These are phyloP conservation scores for Pistacia atlantica DNA, from an alignment of 345 rosid species.

Conservation along the genomic window DNA sequence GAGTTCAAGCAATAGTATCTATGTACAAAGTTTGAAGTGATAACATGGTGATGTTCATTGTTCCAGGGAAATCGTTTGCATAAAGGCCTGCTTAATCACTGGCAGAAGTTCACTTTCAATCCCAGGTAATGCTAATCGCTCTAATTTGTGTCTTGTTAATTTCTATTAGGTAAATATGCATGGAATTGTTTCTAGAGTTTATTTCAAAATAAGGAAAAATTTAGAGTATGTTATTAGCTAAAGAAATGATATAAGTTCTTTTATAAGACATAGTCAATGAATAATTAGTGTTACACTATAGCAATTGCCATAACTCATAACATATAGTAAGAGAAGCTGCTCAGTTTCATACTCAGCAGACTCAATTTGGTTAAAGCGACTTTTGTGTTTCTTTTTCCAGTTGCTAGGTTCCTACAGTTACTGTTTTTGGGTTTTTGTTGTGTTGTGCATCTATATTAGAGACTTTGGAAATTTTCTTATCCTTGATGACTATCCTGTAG, in stretches of 20 bases:
- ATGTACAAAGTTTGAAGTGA: background rate
- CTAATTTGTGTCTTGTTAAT: background rate
- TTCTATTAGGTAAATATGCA: background rate
- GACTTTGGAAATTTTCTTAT: background rate
- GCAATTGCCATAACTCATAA: background rate
- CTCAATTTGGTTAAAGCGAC: background rate
- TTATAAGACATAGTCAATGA: background rate
- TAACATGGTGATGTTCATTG: slow-evolving; percentile 14
- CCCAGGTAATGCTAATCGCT: slow-evolving; percentile 65
- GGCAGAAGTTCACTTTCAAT: slow-evolving; percentile 97
- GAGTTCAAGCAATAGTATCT: background rate
- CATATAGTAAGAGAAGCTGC: background rate
- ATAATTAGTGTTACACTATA: background rate
- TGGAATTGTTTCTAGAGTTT: slow-evolving; percentile 3
- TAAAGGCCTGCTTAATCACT: slow-evolving; percentile 84
- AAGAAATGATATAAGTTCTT: background rate
- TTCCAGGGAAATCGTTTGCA: slow-evolving; percentile 82
- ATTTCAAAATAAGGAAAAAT: background rate
- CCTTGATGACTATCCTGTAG: background rate
- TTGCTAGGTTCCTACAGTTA: background rate
- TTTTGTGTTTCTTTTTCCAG: background rate
- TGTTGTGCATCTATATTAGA: background rate
- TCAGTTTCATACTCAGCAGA: background rate
- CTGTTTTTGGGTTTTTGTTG: background rate
- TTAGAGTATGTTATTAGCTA: background rate